Evolutionary conservation across 179 eudicot genomes (phyloP).

Genomic region (Beta corolliflora): DNA sequence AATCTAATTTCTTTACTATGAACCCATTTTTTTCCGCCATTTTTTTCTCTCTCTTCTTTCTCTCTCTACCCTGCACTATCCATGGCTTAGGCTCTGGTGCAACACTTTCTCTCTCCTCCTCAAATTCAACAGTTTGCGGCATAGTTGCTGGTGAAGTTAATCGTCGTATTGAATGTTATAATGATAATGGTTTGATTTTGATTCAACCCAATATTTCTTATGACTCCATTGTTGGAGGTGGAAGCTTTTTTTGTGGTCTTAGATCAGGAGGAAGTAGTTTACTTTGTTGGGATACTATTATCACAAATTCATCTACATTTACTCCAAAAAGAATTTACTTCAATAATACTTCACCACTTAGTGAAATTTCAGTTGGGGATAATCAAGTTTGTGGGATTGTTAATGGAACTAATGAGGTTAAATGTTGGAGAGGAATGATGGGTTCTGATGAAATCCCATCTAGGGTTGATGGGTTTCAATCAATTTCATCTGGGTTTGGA

Average conservation of each 20-base stretch:
- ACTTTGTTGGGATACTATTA: constrained; percentile 63
- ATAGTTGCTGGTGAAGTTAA: constrained; percentile 44
- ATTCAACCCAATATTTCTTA: constrained; percentile 53
- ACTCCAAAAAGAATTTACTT: constrained; percentile 61
- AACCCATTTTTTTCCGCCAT: constrained; percentile 19
- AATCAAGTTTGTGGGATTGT: constrained; percentile 65
- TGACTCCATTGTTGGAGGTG: constrained; percentile 70
- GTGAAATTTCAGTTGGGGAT: constrained; percentile 56
- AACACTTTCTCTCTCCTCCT: constrained; percentile 49
- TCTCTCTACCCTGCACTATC: constrained; percentile 26
- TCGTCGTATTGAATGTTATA: constrained; percentile 57
- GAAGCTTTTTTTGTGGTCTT: constrained; percentile 61
- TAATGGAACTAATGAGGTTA: constrained; percentile 39
- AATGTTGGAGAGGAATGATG: constrained; percentile 68
- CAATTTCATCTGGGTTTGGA: constrained; percentile 75
- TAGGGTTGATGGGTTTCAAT: constrained; percentile 30
- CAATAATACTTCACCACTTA: constrained; percentile 29
- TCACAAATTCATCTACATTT: constrained; percentile 43
- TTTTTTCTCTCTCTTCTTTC: constrained; percentile 28
- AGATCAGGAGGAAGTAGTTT: constrained; percentile 64
- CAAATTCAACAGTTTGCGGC: constrained; percentile 63
- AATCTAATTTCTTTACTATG: constrained; percentile 32
- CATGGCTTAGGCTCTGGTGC: constrained; percentile 43
- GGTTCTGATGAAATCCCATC: constrained; percentile 22
- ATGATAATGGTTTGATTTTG: constrained; percentile 10